Conservation (phyloP, 345 rosid species). For the Punica granatum region DNA sequence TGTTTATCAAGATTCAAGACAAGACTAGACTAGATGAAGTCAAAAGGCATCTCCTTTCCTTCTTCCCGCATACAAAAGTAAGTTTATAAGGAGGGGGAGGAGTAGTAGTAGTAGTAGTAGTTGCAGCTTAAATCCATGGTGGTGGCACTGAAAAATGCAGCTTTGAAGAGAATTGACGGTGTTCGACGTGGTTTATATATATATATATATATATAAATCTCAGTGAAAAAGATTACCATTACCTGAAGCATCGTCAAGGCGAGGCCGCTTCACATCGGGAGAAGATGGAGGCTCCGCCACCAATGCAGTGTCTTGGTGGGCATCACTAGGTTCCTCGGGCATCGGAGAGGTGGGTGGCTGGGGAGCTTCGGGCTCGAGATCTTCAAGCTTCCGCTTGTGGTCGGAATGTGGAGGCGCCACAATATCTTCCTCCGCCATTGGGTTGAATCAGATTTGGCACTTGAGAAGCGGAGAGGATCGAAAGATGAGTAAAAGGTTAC, state of each 20-base stretch:
- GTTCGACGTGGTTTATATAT: too few species aligned
- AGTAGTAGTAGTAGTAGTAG: too few species aligned
- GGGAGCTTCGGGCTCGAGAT: slow-evolving; percentile 31
- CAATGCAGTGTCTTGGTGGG: background rate
- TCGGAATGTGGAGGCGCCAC: slow-evolving; percentile 30
- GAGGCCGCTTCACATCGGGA: slow-evolving; percentile 45
- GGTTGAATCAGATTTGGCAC: background rate
- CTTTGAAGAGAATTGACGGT: too few species aligned
- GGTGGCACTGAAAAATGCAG: background rate
- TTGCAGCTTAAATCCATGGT: background rate
- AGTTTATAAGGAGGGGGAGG: background rate
- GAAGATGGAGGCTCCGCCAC: slow-evolving; percentile 19
- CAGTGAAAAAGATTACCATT: too few species aligned
- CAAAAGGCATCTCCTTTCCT: background rate
- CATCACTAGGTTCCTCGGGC: slow-evolving; percentile 14
- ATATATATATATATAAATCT: too few species aligned
- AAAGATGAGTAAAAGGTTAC: background rate
- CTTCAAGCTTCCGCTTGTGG: slow-evolving; percentile 73
- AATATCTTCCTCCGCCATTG: slow-evolving; percentile 64
- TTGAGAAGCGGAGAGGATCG: background rate
- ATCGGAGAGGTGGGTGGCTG: background rate
- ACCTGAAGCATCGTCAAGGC: slow-evolving; percentile 48
- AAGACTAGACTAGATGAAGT: background rate
- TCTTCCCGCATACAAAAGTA: background rate
- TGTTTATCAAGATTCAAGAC: too few species aligned